Conservation (phyloP, 2,329 filamentous ascomycete genomes). For the Xylariaceae sp. region DNA sequence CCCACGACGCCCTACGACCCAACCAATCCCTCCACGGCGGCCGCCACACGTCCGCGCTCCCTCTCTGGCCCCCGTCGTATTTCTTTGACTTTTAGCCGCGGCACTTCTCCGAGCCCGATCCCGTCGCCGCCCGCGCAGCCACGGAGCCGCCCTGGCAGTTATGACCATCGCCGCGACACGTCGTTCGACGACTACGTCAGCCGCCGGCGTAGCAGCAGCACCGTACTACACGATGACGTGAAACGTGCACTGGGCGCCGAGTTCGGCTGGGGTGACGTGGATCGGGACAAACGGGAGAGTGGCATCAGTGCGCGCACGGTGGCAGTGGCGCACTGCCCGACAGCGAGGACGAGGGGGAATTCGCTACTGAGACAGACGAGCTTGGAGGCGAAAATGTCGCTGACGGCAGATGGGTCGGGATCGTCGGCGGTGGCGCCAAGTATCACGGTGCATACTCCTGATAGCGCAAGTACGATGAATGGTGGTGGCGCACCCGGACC, state of each 20-base stretch:
- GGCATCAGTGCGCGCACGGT: conserved; percentile 16
- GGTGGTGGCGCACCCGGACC: conserved; percentile 10
- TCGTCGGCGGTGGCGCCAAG: conserved; percentile 4
- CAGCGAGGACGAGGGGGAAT: conserved; percentile 16
- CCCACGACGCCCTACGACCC: conserved; percentile 20
- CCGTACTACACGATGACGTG: conserved; percentile 21
- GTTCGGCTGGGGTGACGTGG: conserved; percentile 22
- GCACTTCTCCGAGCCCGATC: not conserved
- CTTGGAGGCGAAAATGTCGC: conserved; percentile 14
- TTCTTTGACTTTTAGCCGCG: conserved; percentile 15
- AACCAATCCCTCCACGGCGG: conserved; percentile 2
- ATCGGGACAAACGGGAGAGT: no score
- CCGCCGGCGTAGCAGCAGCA: conserved; percentile 22
- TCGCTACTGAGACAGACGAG: conserved; percentile 21
- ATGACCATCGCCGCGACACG: conserved; percentile 43
- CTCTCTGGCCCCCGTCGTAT: conserved; percentile 19
- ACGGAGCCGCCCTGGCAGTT: conserved; percentile 22
- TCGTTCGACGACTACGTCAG: conserved; percentile 43
- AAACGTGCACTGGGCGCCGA: conserved; percentile 28
- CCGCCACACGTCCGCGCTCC: conserved; percentile 14
- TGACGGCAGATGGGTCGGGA: not conserved
- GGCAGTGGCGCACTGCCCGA: conserved; percentile 7
- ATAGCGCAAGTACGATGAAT: not conserved
- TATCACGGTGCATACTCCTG: no score
- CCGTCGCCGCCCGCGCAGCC: conserved; percentile 11